Conservation (phyloP, 78 protist genomes). For the Dictyostelium citrinum region DNA sequence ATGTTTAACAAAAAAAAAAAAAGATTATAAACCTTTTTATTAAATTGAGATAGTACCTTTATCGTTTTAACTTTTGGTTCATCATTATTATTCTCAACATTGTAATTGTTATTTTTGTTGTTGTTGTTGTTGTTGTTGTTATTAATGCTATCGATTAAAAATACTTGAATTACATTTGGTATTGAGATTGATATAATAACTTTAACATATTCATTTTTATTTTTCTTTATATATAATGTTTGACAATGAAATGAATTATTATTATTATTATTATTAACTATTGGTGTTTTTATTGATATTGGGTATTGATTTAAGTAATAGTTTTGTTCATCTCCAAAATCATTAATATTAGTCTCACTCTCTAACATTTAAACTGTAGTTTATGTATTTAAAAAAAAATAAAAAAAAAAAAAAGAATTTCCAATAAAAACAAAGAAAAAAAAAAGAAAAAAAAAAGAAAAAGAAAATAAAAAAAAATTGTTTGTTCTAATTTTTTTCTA, state of each 20-base stretch:
- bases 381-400: too few species aligned
- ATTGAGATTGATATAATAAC: neutral
- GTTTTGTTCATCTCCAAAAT: neutral
- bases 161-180: neutral
- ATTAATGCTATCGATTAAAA: neutral
- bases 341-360: neutral
- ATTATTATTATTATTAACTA: neutral
- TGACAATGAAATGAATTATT: neutral
- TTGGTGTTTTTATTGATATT: neutral
- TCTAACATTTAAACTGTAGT: too few species aligned
- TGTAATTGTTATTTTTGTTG: too few species aligned
- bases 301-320: neutral
- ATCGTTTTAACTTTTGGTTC: neutral
- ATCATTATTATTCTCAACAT: neutral
- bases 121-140: neutral
- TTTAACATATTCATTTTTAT: neutral
- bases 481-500: too few species aligned
- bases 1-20: too few species aligned
- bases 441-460: too few species aligned
- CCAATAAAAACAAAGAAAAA: too few species aligned
- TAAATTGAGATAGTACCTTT: neutral
- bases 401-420: too few species aligned
- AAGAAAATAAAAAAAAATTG: too few species aligned
- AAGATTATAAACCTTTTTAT: too few species aligned
- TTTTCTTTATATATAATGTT: neutral